These are phyloP conservation scores for Microbotryomycetes sp. DNA, from an alignment of 1,284 basidiomycete species.

Conservation along the genomic window DNA sequence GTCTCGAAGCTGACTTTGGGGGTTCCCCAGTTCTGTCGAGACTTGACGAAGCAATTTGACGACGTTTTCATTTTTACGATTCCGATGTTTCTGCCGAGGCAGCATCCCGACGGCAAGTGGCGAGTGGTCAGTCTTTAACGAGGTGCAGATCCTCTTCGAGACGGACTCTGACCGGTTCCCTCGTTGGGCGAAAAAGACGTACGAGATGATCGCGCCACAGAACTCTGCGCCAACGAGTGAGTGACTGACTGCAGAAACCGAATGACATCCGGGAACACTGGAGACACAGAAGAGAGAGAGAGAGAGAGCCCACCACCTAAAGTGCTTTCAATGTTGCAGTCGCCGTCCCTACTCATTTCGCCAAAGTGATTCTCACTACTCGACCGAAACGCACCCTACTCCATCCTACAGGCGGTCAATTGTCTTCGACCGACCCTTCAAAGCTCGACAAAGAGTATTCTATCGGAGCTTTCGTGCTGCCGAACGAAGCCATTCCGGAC, in stretches of 20 bases:
- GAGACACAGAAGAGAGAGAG: not conserved
- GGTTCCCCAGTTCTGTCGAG: slow-evolving; percentile 81
- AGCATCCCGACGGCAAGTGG: slow-evolving; percentile 83
- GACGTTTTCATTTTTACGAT: slow-evolving; percentile 98
- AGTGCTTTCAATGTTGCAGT: slow-evolving; percentile 55
- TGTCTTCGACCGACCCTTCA: slow-evolving; percentile 9
- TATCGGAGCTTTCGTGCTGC: slow-evolving; percentile 87
- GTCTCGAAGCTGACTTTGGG: no score
- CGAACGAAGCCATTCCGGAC: slow-evolving; percentile 82
- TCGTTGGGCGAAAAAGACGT: slow-evolving; percentile 49
- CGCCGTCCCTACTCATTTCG: slow-evolving; percentile 94
- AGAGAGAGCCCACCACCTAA: not conserved
- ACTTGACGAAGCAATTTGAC: slow-evolving; percentile 72
- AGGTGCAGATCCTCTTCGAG: slow-evolving; percentile 5
- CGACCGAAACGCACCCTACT: slow-evolving; percentile 44
- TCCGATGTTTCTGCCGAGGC: slow-evolving; percentile 87
- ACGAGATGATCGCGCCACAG: slow-evolving; percentile 86
- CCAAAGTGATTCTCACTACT: slow-evolving; percentile 83
- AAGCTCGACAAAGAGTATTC: slow-evolving; percentile 55
- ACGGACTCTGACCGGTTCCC: not conserved
- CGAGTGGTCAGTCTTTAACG: slow-evolving; percentile 61
- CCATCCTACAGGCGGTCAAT: not conserved
- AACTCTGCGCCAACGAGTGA: slow-evolving; percentile 39
- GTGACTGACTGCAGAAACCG: slow-evolving; percentile 42
- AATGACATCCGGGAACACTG: not conserved